Conservation (phyloP, 2,329 filamentous ascomycete genomes). For the Blastomyces gilchristii region DNA sequence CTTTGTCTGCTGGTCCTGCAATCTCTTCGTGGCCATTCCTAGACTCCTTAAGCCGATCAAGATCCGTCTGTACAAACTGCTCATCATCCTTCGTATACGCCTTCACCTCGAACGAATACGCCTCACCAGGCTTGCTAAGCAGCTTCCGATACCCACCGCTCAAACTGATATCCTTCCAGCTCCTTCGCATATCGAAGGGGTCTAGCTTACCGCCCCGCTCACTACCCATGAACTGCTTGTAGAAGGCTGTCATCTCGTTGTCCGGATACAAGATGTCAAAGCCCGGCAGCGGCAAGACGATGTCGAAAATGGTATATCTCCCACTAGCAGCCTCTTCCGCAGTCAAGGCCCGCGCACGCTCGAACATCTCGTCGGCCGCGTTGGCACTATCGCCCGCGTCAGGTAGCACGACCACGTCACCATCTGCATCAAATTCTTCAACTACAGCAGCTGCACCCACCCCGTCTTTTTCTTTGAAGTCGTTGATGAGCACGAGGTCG, state of each 20-base stretch:
- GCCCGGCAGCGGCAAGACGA: constrained; percentile 86
- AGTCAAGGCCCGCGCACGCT: constrained; percentile 62
- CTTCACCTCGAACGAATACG: constrained; percentile 58
- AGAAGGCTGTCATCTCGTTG: constrained; percentile 76
- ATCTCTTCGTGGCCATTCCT: constrained; percentile 18
- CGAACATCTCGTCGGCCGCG: constrained; percentile 47
- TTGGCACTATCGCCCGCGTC: constrained; percentile 46
- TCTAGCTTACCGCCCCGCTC: constrained; percentile 67
- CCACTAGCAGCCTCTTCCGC: constrained; percentile 69
- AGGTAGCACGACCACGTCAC: constrained; percentile 56
- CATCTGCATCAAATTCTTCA: constrained; percentile 46
- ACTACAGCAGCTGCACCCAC: constrained; percentile 23
- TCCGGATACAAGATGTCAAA: constrained; percentile 78
- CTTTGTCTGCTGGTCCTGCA: constrained; percentile 15
- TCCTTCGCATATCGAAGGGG: constrained; percentile 75
- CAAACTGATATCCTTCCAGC: constrained; percentile 77
- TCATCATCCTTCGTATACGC: constrained; percentile 56
- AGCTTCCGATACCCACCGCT: constrained; percentile 82
- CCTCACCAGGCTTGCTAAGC: constrained; percentile 57
- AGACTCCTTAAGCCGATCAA: constrained; percentile 53
- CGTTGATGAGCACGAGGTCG: constrained; percentile 64
- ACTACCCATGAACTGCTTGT: constrained; percentile 73
- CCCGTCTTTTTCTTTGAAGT: constrained; percentile 38
- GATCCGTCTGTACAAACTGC: constrained; percentile 81
- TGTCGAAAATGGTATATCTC: constrained; percentile 69